Base-by-base conservation (phyloP, 2,329 filamentous ascomycete genomes). In the Chaetothyriales sp. region DNA sequence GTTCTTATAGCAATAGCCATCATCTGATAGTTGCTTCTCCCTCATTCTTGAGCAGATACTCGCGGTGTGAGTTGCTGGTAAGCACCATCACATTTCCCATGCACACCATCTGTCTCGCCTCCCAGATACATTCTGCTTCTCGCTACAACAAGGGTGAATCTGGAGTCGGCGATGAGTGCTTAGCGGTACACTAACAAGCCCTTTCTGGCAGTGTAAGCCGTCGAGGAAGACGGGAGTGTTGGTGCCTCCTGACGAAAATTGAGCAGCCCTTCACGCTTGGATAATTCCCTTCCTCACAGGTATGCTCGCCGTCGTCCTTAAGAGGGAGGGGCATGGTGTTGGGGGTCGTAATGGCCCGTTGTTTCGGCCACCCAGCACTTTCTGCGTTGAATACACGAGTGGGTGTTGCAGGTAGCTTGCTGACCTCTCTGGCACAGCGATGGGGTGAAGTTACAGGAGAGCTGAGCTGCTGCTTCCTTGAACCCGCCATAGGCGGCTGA, bases 191-290 rank as follows among this genome's bases (percentile, higher is more conserved):
- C 28, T 36, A 8, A 2, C 7, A 36, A 12, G 4, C 28, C 12
- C 12, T 36, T 36, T 36, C 28, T 36, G 28, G 7, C 4, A 10
- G 28, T 36, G 50, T 15, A 10, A 48, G 43, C 43, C 53, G 43
- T 46, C 32, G 44, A 5, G 50, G 48, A 32, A 47, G 19, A 7
- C 32, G 26, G 19, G 51, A 49, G 47, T 53, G 47, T 19, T 18
- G 44, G 12, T 57, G 55, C 36, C 55, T 54, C n/a, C 55, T 51
- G 18, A 48, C 44, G 44, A 55, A 57, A 5, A 53, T 57, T n/a
- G 52, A 47, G 39, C 55, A 57, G 6, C 48, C 52, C 18, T 50
- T 51, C 44, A 50, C 10, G 18, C 46, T 42, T 20, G 18, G 10
- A 2, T 44, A 47, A 18, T 25, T 46, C 25, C 28, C 46, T 18